Evolutionary conservation across 176 grass and related monocot species (phyloP), one percentile per base, ranked within the genome.

Genomic region (Oryza meridionalis): DNA sequence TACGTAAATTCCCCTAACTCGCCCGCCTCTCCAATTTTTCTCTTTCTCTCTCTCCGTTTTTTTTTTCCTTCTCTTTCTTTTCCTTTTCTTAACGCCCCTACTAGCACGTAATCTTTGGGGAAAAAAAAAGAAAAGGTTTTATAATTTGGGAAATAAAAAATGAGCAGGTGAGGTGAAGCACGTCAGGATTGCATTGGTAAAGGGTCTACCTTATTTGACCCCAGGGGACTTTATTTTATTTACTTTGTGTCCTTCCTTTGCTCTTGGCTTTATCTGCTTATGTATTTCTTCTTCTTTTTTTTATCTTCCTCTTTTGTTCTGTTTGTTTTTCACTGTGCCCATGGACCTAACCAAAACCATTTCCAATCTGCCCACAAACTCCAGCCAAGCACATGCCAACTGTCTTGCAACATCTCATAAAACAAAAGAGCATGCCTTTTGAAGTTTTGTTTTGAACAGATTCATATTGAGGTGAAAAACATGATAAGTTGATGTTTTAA

Each of bases 111-210:
- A 75, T 84, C 76, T 83, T 87, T 90, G 79, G 9, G 21, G 51
- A 85, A 81, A 77, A 71, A 64, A 85, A 81, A 81, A 72, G 69
- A 33, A 78, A 80, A 84, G 81, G 74, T 49, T 82, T 92, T 82
- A 86, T 82, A 86, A 70, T 69, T 68, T 13, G 68, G 84, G 84
- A 88, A 85, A 80, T 76, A 76, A 79, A 78, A 84, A 67, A 86
- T 53, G 83, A 81, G 87, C 85, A 81, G 84, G 73, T 81, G 81
- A 88, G 69, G 69, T 88, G 81, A 84, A 76, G 90, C 90, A 82
- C 85, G 90, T 82, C 88, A 88, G 89, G 87, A 84, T 84, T 85
- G 88, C 88, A 90, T 91, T 89, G 72, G 82, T 70, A 83, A 83
- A 83, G 78, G 70, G 76, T 90, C 69, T 84, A 80, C 75, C 55